phyloP scores from a whole-genome alignment of 371 early-diverging fungal species.

The Mortierella sp. region DNA sequence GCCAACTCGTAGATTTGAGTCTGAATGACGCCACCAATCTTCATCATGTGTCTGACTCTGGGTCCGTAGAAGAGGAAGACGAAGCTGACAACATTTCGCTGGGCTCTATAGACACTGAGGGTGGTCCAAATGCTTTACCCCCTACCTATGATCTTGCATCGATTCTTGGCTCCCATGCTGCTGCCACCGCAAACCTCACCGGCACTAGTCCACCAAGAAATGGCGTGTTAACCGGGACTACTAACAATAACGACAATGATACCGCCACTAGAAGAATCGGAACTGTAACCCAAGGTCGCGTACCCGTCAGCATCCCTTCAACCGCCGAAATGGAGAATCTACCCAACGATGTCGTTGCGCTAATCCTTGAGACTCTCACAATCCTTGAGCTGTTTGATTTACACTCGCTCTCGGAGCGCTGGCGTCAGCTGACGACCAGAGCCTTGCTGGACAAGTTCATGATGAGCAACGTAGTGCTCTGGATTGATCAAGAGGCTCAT shows the following conservation, averaged over 20 bases:
- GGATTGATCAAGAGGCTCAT: slow-evolving; percentile 55
- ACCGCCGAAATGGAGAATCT: slow-evolving; percentile 56
- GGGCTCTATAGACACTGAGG: slow-evolving; percentile 46
- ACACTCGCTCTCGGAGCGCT: slow-evolving; percentile 44
- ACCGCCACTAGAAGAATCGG: slow-evolving; percentile 1
- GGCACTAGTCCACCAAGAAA: slow-evolving; percentile 9
- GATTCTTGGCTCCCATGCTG: slow-evolving; percentile 37
- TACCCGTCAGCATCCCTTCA: slow-evolving; percentile 41
- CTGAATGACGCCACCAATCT: not conserved
- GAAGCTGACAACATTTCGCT: slow-evolving; percentile 45
- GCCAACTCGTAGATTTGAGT: slow-evolving; percentile 1
- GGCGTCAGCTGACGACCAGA: slow-evolving; percentile 49
- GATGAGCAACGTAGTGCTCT: slow-evolving; percentile 42
- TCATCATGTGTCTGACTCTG: slow-evolving; percentile 11
- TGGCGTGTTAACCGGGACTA: not conserved
- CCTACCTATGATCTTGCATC: slow-evolving; percentile 53
- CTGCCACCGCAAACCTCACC: slow-evolving; percentile 14
- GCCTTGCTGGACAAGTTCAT: slow-evolving; percentile 52
- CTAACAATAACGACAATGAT: not conserved
- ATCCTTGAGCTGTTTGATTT: slow-evolving; percentile 48
- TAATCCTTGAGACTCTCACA: slow-evolving; percentile 50
- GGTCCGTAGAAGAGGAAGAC: slow-evolving; percentile 23
- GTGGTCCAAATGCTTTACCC: slow-evolving; percentile 30
- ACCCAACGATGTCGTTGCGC: slow-evolving; percentile 50
- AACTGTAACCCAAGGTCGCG: slow-evolving; percentile 14